These are phyloP conservation scores for Obba rivulosa DNA, from an alignment of 768 basidiomycete species.

Conservation along the genomic window DNA sequence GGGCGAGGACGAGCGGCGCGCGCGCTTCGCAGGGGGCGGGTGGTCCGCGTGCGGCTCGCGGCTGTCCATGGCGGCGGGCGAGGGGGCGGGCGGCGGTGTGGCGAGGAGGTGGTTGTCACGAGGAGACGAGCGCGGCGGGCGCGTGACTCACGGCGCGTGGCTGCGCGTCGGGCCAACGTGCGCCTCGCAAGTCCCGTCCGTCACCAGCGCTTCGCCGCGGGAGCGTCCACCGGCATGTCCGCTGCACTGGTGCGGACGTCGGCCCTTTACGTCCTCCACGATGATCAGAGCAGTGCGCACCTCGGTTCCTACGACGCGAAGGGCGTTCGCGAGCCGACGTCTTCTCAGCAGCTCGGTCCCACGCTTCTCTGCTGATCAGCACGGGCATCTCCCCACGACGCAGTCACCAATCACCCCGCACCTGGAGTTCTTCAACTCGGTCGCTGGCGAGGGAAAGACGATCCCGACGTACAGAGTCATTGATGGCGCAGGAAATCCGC, in stretches of 20 bases:
- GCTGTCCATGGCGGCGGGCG: slow-evolving; percentile 15
- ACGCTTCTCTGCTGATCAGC: slow-evolving; percentile 16
- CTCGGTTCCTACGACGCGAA: not conserved
- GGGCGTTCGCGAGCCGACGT: slow-evolving; percentile 2
- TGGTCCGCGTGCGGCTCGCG: slow-evolving; percentile 17
- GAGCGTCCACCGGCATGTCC: not conserved
- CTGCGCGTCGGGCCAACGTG: not conserved
- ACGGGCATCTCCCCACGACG: slow-evolving; percentile 36
- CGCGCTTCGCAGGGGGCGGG: slow-evolving; percentile 31
- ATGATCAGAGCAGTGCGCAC: not conserved
- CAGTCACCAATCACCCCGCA: slow-evolving; percentile 62
- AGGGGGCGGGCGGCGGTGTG: not conserved
- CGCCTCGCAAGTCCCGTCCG: not conserved
- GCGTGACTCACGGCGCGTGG: not conserved
- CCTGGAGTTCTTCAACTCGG: slow-evolving; percentile 77
- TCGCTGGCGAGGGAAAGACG: slow-evolving; percentile 50
- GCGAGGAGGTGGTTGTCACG: not conserved
- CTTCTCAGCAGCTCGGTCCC: slow-evolving; percentile 1
- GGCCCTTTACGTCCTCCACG: not conserved
- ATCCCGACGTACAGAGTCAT: slow-evolving; percentile 87
- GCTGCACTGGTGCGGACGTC: not conserved
- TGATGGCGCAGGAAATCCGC: slow-evolving; percentile 69
- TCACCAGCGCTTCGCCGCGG: no score
- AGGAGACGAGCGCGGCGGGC: not conserved
- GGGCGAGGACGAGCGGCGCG: slow-evolving; percentile 30